Evolutionary conservation across 1,284 basidiomycete species (phyloP), one percentile per base, ranked within the genome.

Genomic region (Neonothopanus nambi): DNA sequence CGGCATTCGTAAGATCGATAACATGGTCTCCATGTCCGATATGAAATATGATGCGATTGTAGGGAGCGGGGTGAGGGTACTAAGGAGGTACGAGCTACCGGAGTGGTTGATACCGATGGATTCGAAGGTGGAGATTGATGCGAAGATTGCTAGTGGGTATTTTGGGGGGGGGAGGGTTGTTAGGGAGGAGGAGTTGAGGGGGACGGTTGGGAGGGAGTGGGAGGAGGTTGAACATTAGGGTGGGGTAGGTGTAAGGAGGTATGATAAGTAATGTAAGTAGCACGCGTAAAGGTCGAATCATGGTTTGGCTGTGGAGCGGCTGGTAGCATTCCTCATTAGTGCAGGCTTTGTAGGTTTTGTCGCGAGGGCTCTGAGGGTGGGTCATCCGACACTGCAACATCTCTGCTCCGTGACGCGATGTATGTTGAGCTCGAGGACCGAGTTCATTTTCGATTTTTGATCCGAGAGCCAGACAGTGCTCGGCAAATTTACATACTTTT

Each of bases 31-130:
- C 20, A 97, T 98, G 95, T 90, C 87, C 60, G 90, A 93, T 66
- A 91, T 93, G 88, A 97, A 97, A 82, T 94, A 97, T 74, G 84
- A 96, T 61, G 93, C 95, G 7, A 94, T 96, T 51, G 89, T 96
- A 47, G 79, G 85, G 58, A 88, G 85, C 8, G 95, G 95, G 0
- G 97, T 98, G 60, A 84, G 84, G 1, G 94, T 98, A 61, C 54
- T 81, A 63, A 85, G 81, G 55, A 44, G 48, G 38, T 52, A 59
- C 30, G 3, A n/a, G 4, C 37, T 21, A 17, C 23, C 60, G 79
- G 84, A 91, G 43, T 80, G 95, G 61, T 82, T 95, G 52, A 91
- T 95, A 57, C 93, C 93, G 0, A 90, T 90, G 37, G 93, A 95
- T 70, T 91, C 90, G 23, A 83, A 85, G n/a, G 93, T 95, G n/a